phyloP scores from a whole-genome alignment of 768 basidiomycete genomes.

The Chalciporus chontae region DNA sequence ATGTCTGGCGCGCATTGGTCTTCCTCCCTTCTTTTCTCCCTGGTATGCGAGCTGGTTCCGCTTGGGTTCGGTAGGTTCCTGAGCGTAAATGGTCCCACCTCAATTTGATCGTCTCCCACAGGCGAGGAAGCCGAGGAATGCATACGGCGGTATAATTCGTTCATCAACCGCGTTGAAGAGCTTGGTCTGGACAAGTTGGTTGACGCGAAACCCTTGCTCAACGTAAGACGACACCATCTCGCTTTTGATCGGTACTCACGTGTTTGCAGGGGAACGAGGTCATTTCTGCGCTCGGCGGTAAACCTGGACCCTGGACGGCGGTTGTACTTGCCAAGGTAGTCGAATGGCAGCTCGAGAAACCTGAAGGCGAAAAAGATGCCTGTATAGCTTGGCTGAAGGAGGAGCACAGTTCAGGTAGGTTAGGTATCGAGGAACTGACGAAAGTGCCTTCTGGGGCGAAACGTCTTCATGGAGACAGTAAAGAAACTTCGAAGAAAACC shows the following conservation, averaged over 20 bases:
- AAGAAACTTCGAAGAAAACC: constrained; percentile 27
- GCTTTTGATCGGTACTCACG: not conserved
- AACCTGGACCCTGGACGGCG: constrained; percentile 70
- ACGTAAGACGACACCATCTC: constrained; percentile 44
- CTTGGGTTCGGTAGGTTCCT: constrained; percentile 41
- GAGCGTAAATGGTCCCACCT: constrained; percentile 27
- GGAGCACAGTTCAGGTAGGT: constrained; percentile 47
- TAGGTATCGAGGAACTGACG: constrained; percentile 32
- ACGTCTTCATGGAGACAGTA: constrained; percentile 19
- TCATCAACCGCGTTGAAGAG: constrained; percentile 57
- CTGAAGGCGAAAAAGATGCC: constrained; percentile 58
- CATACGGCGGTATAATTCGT: constrained; percentile 61
- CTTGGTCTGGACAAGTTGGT: constrained; percentile 57
- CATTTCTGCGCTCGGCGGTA: constrained; percentile 47
- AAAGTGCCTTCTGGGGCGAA: constrained; percentile 21
- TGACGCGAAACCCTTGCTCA: constrained; percentile 70
- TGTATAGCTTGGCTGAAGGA: constrained; percentile 67
- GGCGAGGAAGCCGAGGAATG: constrained; percentile 44
- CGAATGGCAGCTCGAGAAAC: constrained; percentile 85
- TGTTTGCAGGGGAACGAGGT: constrained; percentile 67
- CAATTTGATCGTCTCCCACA: constrained; percentile 22
- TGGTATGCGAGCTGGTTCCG: constrained; percentile 65
- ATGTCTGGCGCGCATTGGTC: constrained; percentile 66
- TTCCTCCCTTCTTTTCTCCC: constrained; percentile 67
- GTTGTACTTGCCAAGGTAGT: constrained; percentile 61